A percentile compares a stretch with the other conserved stretches of the same genome.
phyloP scores from a whole-genome alignment of 306 rosid species.

The Cicer judaicum region DNA sequence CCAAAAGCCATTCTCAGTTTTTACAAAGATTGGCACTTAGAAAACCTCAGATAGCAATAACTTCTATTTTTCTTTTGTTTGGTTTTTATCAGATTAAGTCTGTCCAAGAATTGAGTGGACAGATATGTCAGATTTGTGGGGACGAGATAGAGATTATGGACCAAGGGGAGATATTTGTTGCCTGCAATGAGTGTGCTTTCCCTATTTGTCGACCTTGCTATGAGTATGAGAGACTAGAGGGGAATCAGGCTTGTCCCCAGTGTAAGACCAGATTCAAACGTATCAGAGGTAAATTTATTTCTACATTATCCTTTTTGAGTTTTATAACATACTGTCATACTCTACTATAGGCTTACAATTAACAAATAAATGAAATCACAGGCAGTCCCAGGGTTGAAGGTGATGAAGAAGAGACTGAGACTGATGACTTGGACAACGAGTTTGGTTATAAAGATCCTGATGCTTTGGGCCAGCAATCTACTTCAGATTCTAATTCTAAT shows the following conservation, averaged over 20 bases:
- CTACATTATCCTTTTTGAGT: constrained; percentile 8
- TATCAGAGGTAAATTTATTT: constrained; percentile 54
- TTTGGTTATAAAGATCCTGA: constrained; percentile 56
- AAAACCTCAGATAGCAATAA: constrained; percentile 7
- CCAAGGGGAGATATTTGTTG: constrained; percentile 70
- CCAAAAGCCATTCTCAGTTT: neutral
- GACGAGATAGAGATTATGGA: constrained; percentile 58
- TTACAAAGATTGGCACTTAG: neutral
- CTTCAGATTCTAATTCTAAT: constrained; percentile 50
- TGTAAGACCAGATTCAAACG: constrained; percentile 78
- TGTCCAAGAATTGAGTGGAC: constrained; percentile 67
- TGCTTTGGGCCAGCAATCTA: constrained; percentile 46
- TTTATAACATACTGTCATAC: constrained; percentile 17
- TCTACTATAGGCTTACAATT: neutral
- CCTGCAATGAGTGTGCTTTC: constrained; percentile 82
- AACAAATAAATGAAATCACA: constrained; percentile 45
- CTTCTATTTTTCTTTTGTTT: constrained; percentile 20
- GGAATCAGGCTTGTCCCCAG: constrained; percentile 74
- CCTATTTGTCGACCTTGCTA: constrained; percentile 74
- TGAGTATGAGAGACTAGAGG: constrained; percentile 71
- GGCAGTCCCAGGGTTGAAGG: constrained; percentile 87
- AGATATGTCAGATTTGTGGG: constrained; percentile 67
- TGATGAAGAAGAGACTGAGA: constrained; percentile 76
- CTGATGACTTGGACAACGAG: constrained; percentile 80
- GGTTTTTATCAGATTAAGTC: constrained; percentile 57